Evolutionary conservation across 148 eudicot species (phyloP), one percentile per base, ranked within the genome.

Genomic region (Rhododendron ferrugineum): DNA sequence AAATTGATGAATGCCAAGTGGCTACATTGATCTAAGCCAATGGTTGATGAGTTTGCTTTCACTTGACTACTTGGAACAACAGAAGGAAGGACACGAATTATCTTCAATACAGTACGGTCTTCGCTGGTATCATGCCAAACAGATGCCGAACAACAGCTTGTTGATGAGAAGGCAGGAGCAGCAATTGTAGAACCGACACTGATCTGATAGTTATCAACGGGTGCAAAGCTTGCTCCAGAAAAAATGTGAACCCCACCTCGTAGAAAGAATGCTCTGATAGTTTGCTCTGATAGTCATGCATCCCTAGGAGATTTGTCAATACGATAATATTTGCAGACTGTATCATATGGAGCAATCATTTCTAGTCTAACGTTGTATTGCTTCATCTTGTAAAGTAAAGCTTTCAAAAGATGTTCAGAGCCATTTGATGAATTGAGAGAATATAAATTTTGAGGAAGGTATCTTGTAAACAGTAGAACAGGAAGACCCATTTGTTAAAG

Each of bases 91-190:
- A 96, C 99, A 75, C 99, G 97, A 64, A 96, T 89, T 85, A 96
- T 95, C 88, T 95, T 96, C 86, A 96, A 88, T 82, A 96, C 92
- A 58, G 97, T 89, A 86, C 98, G 88, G 86, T 94, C 98, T 85
- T 92, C 95, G 86, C 76, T 80, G 26, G 88, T 83, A 84, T 96
- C 95, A 87, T 96, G 98, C 99, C 99, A 96, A 86, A 92, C 98
- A 86, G 97, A 94, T 72, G 99, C 98, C 82, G 97, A 95, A 89
- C 99, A 96, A 86, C 98, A 96, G 90, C 98, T 94, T 49, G 99
- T 96, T 58, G 99, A 96, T 87, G 99, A 96, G 89, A 96, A 96
- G 13, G 98, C 96, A 88, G 99, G 99, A 80, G 98, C 88, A 87
- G 99, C 98, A 89, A 96, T 96, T 58, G 99, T 94, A 77, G 99